Percentiles rank a stretch among this genome's conserved stretches.
Evolutionary conservation across 495 filamentous ascomycete genomes (phyloP).

Genomic region (Neurospora sp.): DNA sequence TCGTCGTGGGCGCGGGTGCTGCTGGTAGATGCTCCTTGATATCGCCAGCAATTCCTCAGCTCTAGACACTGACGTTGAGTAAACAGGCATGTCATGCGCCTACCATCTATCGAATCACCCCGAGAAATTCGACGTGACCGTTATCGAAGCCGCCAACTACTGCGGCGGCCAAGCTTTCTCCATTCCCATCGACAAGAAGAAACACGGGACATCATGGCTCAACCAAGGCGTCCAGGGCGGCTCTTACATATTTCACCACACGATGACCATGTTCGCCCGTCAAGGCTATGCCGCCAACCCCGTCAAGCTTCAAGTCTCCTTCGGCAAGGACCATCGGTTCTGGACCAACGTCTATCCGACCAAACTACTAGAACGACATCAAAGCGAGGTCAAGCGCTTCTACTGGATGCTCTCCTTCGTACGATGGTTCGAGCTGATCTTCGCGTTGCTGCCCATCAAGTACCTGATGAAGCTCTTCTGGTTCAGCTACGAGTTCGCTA

Average conservation of each 20-base stretch:
- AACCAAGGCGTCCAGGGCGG: constrained; percentile 84
- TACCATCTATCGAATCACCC: constrained; percentile 64
- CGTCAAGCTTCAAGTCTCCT: constrained; percentile 70
- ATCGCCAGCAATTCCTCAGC: background rate
- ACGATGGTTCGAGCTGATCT: constrained; percentile 57
- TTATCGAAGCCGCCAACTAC: constrained; percentile 58
- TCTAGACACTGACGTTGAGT: background rate
- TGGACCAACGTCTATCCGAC: constrained; percentile 79
- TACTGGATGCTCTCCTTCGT: constrained; percentile 54
- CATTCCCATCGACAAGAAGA: constrained; percentile 58
- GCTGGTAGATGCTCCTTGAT: constrained; percentile 31
- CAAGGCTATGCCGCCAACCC: constrained; percentile 59
- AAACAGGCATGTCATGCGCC: constrained; percentile 54
- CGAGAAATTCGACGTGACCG: constrained; percentile 61
- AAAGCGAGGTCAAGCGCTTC: constrained; percentile 57
- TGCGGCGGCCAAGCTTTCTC: constrained; percentile 78
- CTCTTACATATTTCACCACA: constrained; percentile 71
- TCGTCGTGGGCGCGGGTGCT: constrained; percentile 55
- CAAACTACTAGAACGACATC: constrained; percentile 50
- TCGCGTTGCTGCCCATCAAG: constrained; percentile 66
- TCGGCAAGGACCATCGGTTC: constrained; percentile 68
- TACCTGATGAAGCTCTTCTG: constrained; percentile 57
- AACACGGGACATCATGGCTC: constrained; percentile 63
- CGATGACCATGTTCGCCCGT: constrained; percentile 62
- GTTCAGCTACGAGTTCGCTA: constrained; percentile 65